Evolutionary conservation across 2,329 filamentous ascomycete genomes (phyloP), one percentile per base, ranked within the genome.

Genomic region (Hypoxylon sp.): DNA sequence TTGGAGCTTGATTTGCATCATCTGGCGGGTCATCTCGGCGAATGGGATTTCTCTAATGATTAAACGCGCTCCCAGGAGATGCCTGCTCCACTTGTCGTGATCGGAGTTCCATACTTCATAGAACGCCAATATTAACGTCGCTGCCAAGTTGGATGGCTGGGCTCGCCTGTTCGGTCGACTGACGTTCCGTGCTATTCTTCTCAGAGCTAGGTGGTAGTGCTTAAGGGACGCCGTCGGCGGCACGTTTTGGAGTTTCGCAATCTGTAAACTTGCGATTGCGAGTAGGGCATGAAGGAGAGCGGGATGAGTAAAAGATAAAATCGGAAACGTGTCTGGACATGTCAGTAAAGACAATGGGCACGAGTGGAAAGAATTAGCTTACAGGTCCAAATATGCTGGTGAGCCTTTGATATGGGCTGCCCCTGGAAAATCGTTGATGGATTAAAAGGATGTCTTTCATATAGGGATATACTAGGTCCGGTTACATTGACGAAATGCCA

Each of bases 41-140:
- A 94, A 92, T 53, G 96, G 91, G 45, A 97, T 91, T 76, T 98
- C 94, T 57, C 88, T 87, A 25, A 98, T 85, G 30, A 98, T 85
- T 69, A 94, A 91, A 43, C 91, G 90, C 9, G 93, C 93, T 11
- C 96, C 96, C 51, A 93, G 89, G 38, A 98, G 83, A 80, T 98
- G 96, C 68, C 92, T 95, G 75, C 93, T 96, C 96, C 96, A 99
- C 78, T 97, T 97, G 60, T 91, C 90, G 74, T 98, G 95, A 72
- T 99, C 95, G 21, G 94, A 95, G 36, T 91, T 92, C 90, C 95
- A 96, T 17, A 98, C 93, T 78, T 98, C 96, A 75, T 97, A 98
- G 78, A 94, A 98, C 0, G 90, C 93, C 6, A 99, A 85, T 6
- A 98, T 82, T 36, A 98, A 83, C 0, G 93, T 94, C 1, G 94